Evolutionary conservation across 202 grass and related monocot species (phyloP), one percentile per base, ranked within the genome.

Genomic region (Digitaria exilis): DNA sequence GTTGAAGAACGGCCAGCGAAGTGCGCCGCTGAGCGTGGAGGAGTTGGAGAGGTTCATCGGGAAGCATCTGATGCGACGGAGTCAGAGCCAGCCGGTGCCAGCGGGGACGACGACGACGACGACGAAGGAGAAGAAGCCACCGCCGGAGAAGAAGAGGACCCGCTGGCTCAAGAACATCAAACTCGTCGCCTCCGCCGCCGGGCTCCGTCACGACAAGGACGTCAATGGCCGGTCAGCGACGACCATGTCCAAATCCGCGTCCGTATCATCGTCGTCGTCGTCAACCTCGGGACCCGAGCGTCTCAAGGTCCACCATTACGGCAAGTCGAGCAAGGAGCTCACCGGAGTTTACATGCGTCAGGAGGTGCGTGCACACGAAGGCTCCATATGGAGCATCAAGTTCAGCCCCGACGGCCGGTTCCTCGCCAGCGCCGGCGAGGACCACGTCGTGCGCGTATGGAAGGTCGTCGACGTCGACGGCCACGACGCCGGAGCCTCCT

Each of bases 281-380:
- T 17, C 55, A 43, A 13, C 15, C 12, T 44, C 30, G 30, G 70
- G 35, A 73, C 84, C 86, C 2, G 90, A 98, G 77, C 43, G 87
- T 69, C 88, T 95, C n/a, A 98, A 98, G 84, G 96, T 95, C n/a
- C 90, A 91, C 73, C 87, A 95, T 60, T 88, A 81, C 24, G 92
- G 96, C 45, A 92, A 93, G 78, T 87, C 90, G 4, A 75, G 76
- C 82, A 90, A 87, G 76, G 96, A 98, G 69, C 88, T 98, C 9
- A 98, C 96, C 9, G 92, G 91, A 54, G 70, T 93, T 79, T 93
- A 91, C 89, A 76, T 95, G 82, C 77, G 80, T 84, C 96, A 98
- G 84, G 92, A 95, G 73, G 41, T 98, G 30, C 89, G 83, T 31
- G 96, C 92, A 29, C 96, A 98, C 41, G 84, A 98, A 73, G 96